Conservation (phyloP, 371 early-diverging fungal species). For the Haplosporangium sp. region DNA sequence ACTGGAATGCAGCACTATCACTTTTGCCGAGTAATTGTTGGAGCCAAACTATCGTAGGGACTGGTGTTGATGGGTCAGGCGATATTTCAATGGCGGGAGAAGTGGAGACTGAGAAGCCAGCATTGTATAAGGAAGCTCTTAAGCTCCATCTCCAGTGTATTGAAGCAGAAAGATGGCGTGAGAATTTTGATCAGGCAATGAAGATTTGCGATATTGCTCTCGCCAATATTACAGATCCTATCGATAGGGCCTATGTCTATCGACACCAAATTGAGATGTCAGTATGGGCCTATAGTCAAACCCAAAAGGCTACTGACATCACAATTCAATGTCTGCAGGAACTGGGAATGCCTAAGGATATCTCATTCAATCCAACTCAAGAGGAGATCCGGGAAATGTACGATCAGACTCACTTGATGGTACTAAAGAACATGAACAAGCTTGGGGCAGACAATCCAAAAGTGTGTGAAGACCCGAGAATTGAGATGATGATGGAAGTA, state of each 20-base stretch:
- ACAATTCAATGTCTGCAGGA: constrained; percentile 38
- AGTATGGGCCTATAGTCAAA: constrained; percentile 39
- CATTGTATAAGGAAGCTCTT: constrained; percentile 28
- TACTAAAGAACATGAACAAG: constrained; percentile 24
- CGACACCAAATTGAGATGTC: constrained; percentile 55
- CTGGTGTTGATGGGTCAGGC: neutral
- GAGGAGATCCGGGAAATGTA: constrained; percentile 26
- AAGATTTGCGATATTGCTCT: constrained; percentile 36
- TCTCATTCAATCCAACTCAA: constrained; percentile 22
- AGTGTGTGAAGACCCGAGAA: constrained; percentile 28
- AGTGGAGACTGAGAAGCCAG: neutral
- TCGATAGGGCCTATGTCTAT: constrained; percentile 42
- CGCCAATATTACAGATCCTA: constrained; percentile 32
- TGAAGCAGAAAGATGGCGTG: constrained; percentile 51
- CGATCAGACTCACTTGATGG: constrained; percentile 28
- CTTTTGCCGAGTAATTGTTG: constrained; percentile 44
- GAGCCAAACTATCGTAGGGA: constrained; percentile 1
- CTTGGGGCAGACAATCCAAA: constrained; percentile 20
- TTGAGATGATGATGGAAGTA: constrained; percentile 50
- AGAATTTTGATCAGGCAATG: constrained; percentile 48
- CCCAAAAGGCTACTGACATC: constrained; percentile 20
- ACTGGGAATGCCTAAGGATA: constrained; percentile 24
- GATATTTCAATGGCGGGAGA: constrained; percentile 10
- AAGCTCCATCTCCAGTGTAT: constrained; percentile 48
- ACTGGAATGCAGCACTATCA: constrained; percentile 49